Base-by-base conservation (phyloP, 306 rosid species). In the Sophora flavescens region DNA sequence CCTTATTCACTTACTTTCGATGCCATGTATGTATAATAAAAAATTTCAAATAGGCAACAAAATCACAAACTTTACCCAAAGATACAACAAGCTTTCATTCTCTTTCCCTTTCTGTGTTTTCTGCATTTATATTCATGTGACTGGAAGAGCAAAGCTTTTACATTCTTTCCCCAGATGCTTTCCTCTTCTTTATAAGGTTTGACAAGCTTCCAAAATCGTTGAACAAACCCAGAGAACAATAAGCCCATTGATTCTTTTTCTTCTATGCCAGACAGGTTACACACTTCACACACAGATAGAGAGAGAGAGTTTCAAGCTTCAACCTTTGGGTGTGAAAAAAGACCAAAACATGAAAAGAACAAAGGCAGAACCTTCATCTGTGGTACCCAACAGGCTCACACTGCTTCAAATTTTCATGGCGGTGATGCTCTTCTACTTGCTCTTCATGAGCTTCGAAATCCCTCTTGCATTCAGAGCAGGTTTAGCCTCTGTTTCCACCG, bases 401-500 rank as follows among this genome's bases (percentile, higher is more conserved):
- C 80, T 92, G 81, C 81, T 95, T 72, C 99, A 95, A 68, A 74
- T 92, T 68, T 63, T 95, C 56, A 85, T 89, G 89, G 85, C 70
- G 47, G 63, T 85, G 12, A 75, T 87, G 81, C 78, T 92, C 61
- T 17, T 89, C 11, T 95, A 83, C 84, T 47, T 92, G 63, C 90
- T 95, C 16, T 80, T 89, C 83, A 87, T 91, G 84, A 87, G 84
- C 83, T 90, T 95, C 74, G 99, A 95, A 82, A 90, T 93, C 68
- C 97, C 96, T 15, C 83, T 86, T 4, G 90, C 87, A 8, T 84
- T 87, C 72, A 80, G 82, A 70, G 70, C 82, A 28, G 87, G 90
- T 28, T 73, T 77, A 17, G 82, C 74, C 44, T 85, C 91, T 47
- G 77, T 67, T 41, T 32, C 82, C 16, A 75, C 77, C 5, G 95